Evolutionary conservation across 2,329 filamentous ascomycete species (phyloP).

Genomic region (Biscogniauxia marginata): DNA sequence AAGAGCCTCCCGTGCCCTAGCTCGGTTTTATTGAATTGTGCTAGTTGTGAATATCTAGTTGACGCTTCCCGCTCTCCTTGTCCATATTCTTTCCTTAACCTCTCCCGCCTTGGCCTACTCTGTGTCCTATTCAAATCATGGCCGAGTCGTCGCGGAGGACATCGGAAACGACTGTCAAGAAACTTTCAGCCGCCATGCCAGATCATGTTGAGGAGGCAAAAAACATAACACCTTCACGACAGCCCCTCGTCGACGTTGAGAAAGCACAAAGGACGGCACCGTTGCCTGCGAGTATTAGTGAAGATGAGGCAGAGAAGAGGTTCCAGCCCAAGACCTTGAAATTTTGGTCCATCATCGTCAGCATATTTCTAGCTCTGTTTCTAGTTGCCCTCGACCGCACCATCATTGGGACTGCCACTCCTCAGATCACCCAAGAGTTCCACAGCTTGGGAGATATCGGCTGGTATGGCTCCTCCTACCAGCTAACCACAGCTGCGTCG

Average conservation of each 20-base stretch:
- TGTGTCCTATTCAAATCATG: conserved; percentile 10
- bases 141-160: conserved; percentile 12
- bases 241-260: conserved; percentile 17
- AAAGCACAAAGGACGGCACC: conserved; percentile 6
- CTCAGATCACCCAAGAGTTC: conserved; percentile 56
- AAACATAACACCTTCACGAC: neutral
- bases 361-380: conserved; percentile 55
- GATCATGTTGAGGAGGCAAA: conserved; percentile 14
- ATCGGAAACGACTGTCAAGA: conserved; percentile 12
- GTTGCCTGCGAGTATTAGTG: neutral
- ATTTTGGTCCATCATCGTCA: conserved; percentile 56
- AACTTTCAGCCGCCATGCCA: conserved; percentile 4
- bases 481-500: conserved; percentile 58
- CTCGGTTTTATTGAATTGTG: conserved; percentile 1
- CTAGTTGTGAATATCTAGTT: neutral
- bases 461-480: conserved; percentile 63
- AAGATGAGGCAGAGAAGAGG: conserved; percentile 34
- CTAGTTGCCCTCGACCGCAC: conserved; percentile 57
- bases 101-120: conserved; percentile 1
- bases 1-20: conserved; percentile 7
- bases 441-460: conserved; percentile 59
- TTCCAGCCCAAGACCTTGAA: conserved; percentile 52
- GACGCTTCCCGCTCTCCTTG: neutral
- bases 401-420: conserved; percentile 56
- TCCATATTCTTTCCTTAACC: conserved; percentile 7